Evolutionary conservation across 192 early-diverging fungal species (phyloP).

Genomic region (Coemansia sp.): DNA sequence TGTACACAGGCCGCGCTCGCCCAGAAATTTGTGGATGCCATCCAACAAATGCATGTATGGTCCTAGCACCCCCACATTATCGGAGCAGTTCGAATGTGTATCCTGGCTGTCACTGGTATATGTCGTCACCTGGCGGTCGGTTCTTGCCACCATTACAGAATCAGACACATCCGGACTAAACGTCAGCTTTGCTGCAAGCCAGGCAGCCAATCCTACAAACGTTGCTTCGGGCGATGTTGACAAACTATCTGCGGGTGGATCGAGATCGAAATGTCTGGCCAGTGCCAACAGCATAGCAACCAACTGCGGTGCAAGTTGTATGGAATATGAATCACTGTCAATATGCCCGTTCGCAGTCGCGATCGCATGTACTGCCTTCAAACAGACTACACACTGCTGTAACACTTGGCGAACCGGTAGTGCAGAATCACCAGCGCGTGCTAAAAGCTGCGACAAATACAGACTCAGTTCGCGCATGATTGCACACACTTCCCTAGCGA

Average conservation of each 20-base stretch:
- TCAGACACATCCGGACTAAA: not conserved
- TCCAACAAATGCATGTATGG: constrained; percentile 10
- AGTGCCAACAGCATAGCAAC: constrained; percentile 22
- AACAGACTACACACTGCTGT: constrained; percentile 11
- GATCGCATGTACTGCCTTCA: constrained; percentile 12
- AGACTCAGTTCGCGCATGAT: constrained; percentile 29
- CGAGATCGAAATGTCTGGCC: constrained; percentile 14
- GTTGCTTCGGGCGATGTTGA: constrained; percentile 11
- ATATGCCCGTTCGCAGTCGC: not conserved
- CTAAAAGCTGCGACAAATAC: constrained; percentile 24
- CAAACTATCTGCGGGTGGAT: constrained; percentile 13
- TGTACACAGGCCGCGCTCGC: constrained; percentile 45
- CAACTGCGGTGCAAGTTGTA: constrained; percentile 15
- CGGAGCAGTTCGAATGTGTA: not conserved
- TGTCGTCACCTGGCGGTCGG: too few relatives aligned
- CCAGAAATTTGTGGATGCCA: constrained; percentile 26
- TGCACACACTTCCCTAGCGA: constrained; percentile 4
- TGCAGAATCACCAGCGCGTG: not conserved
- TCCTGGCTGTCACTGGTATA: not conserved
- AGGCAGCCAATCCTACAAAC: constrained; percentile 24
- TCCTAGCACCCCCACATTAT: not conserved
- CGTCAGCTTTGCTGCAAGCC: constrained; percentile 26
- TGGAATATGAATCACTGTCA: not conserved
- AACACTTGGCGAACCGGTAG: constrained; percentile 13
- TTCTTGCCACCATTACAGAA: not conserved